Evolutionary conservation across 2,329 filamentous ascomycete genomes (phyloP), one percentile per base, ranked within the genome.

Genomic region (Myriosclerotinia curreyana): DNA sequence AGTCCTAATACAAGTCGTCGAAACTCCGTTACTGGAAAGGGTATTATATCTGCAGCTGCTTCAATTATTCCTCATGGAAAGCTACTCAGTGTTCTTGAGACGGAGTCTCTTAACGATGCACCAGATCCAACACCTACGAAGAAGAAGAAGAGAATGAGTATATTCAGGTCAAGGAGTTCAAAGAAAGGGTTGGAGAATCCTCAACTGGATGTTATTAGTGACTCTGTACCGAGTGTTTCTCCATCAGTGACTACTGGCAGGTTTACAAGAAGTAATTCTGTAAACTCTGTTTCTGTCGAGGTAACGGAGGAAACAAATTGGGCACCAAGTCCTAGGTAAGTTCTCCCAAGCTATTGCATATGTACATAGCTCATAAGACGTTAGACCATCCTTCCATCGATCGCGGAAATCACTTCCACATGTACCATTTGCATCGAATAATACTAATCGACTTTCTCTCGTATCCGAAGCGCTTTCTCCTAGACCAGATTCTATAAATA

Each of bases 351-450:
- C 51, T 28, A 7, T 2, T 48, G 15, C 4, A 34, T 59, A 12
- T 36, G 1, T 38, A 48, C n/a, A 48, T 8, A 42, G 46, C 53
- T 64, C 34, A 64, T 42, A n/a, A 50, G 46, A 34, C 40, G 15
- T 34, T 14, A 64, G 61, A 28, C 36, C 34, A 40, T 44, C 61
- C 2, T 59, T 40, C 36, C 61, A 64, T 22, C 61, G 46, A 50
- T 67, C 66, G 5, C 69, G 71, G 53, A 69, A 66, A 60, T 70
- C 71, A 20, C 59, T 72, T 34, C 67, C 70, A 34, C 67, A 70
- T 51, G 60, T 69, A 15, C 60, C 69, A 22, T 64, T 65, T 40
- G 20, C 54, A n/a, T 60, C 63, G 3, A 66, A 68, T 55, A 51
- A 34, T 59, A 65, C 67, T 61, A 59, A 65, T 31, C 66, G 71